These are phyloP conservation scores for Collybia mongolica DNA, from an alignment of 768 basidiomycete species.

Conservation along the genomic window DNA sequence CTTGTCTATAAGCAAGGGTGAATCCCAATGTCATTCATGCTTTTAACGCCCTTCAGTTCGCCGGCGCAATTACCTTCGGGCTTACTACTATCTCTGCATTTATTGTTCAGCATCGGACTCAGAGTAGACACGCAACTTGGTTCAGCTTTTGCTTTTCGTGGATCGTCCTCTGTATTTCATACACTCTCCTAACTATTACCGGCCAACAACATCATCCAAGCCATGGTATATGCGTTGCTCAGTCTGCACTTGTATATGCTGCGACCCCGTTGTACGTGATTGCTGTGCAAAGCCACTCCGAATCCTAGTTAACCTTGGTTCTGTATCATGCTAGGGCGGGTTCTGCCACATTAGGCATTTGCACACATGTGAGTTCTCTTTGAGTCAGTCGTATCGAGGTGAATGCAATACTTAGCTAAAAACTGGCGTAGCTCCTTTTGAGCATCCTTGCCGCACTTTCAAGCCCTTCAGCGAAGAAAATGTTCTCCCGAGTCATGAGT, in stretches of 20 bases:
- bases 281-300: not conserved
- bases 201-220: conserved; percentile 26
- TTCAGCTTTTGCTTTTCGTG: conserved; percentile 35
- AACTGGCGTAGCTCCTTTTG: conserved; percentile 21
- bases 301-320: not conserved
- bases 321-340: conserved; percentile 15
- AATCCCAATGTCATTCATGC: conserved; percentile 11
- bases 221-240: conserved; percentile 25
- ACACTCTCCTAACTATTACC: conserved; percentile 29
- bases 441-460: conserved; percentile 28
- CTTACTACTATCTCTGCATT: conserved; percentile 24
- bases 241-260: conserved; percentile 31
- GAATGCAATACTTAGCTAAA: not conserved
- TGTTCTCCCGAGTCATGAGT: conserved; percentile 9
- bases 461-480: conserved; percentile 15
- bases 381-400: not conserved
- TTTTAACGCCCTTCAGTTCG: conserved; percentile 29
- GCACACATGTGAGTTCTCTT: conserved; percentile 22
- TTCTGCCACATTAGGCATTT: conserved; percentile 21
- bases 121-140: conserved; percentile 30
- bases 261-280: conserved; percentile 29
- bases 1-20: no score
- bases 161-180: conserved; percentile 33
- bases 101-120: conserved; percentile 16
- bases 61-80: conserved; percentile 23